Percentiles rank a stretch among this genome's conserved stretches.
phyloP scores from a whole-genome alignment of 2,329 filamentous ascomycete genomes.

The Elsinoe batatas region DNA sequence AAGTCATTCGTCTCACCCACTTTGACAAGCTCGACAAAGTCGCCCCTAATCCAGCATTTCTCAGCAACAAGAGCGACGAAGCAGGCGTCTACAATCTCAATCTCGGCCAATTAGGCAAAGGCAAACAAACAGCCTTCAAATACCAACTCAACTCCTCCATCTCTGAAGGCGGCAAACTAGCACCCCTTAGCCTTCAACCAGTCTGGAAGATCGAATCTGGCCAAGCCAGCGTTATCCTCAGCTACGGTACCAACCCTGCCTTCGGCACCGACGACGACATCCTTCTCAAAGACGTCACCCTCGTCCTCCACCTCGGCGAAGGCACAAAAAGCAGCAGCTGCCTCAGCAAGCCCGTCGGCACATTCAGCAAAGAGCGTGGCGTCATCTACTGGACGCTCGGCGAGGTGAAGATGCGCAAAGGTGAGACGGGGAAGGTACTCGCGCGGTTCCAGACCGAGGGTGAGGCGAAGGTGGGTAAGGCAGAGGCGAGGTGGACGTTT shows the following conservation, averaged over 20 bases:
- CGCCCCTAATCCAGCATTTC: constrained; percentile 84
- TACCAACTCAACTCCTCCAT: constrained; percentile 74
- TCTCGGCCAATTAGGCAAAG: constrained; percentile 53
- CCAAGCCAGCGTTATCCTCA: constrained; percentile 76
- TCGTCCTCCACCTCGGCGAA: constrained; percentile 61
- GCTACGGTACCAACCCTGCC: constrained; percentile 72
- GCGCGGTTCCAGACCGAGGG: constrained; percentile 71
- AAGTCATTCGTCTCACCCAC: constrained; percentile 76
- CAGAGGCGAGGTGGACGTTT: constrained; percentile 78
- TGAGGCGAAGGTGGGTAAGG: constrained; percentile 59
- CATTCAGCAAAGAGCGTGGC: constrained; percentile 65
- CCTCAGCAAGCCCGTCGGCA: constrained; percentile 71
- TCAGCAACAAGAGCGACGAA: constrained; percentile 57
- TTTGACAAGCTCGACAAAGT: constrained; percentile 83
- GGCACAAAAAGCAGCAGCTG: constrained; percentile 53
- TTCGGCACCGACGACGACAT: constrained; percentile 41
- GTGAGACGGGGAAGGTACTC: constrained; percentile 60
- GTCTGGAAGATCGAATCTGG: constrained; percentile 75
- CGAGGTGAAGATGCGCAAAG: constrained; percentile 56
- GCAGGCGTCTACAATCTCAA: constrained; percentile 74
- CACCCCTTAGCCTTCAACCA: constrained; percentile 63
- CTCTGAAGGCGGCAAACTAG: constrained; percentile 46
- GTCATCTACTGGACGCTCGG: constrained; percentile 73
- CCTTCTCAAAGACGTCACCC: constrained; percentile 61
- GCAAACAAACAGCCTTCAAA: constrained; percentile 72